These are phyloP conservation scores for Aspergillus carlsbadensis DNA, from an alignment of 495 filamentous ascomycete genomes.

Conservation along the genomic window DNA sequence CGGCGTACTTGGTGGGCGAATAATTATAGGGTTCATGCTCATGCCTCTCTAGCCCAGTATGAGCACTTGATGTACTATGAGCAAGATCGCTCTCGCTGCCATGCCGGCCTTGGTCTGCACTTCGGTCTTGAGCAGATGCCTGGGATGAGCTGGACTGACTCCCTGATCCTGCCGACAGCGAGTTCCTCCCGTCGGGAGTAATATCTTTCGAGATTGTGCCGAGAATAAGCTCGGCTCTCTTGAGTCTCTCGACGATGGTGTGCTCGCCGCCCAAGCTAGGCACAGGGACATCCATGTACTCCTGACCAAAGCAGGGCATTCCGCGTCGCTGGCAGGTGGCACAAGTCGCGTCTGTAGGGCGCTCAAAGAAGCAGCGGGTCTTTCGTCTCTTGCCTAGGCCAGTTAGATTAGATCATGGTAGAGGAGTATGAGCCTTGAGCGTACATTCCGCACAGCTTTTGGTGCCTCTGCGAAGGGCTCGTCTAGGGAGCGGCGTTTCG, in stretches of 20 bases:
- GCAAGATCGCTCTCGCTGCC: not conserved
- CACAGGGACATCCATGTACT: conserved; percentile 1
- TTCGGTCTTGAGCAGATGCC: not conserved
- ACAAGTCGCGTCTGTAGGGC: not conserved
- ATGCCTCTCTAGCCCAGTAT: not conserved
- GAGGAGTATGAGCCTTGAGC: not conserved
- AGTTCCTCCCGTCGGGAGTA: not conserved
- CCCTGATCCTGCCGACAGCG: not conserved
- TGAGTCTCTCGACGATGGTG: not conserved
- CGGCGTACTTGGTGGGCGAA: not conserved
- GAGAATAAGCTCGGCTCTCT: not conserved
- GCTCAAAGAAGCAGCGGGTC: not conserved
- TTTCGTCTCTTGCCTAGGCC: conserved; percentile 1
- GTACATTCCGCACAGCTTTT: not conserved
- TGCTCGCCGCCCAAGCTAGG: not conserved
- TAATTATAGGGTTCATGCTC: not conserved
- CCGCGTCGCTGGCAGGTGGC: not conserved
- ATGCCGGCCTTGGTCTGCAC: not conserved
- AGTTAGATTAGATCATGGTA: not conserved
- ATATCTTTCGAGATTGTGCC: conserved; percentile 1
- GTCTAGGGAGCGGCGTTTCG: too few relatives aligned
- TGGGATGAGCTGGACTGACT: not conserved
- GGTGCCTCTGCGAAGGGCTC: too few relatives aligned
- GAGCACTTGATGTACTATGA: not conserved
- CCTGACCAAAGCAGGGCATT: not conserved